A percentile compares a stretch with the other conserved stretches of the same genome.
Evolutionary conservation across 306 rosid species (phyloP).

Genomic region (Lablab purpureus): DNA sequence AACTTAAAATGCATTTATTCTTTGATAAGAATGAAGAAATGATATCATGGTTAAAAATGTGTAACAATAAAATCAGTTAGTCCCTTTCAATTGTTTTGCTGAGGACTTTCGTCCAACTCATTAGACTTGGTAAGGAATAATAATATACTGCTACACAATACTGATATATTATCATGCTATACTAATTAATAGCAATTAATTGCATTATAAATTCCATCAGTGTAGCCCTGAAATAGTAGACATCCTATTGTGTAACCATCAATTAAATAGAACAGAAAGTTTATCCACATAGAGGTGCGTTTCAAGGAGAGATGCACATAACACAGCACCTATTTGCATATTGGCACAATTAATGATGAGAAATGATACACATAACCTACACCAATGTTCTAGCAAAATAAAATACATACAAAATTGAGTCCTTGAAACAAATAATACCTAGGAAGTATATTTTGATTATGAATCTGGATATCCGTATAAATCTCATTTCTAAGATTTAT

Average conservation of each 20-base stretch:
- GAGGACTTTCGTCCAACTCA: background rate
- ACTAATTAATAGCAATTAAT: background rate
- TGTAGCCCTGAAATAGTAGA: background rate
- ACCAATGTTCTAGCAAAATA: constrained; percentile 18
- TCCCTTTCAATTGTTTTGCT: background rate
- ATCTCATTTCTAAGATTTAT: constrained; percentile 79
- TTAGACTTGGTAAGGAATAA: background rate
- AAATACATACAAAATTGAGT: constrained; percentile 1
- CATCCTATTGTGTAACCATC: background rate
- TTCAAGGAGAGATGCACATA: background rate
- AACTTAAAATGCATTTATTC: background rate
- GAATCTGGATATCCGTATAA: constrained; percentile 84
- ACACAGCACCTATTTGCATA: background rate
- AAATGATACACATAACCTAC: background rate
- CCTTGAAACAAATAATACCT: constrained; percentile 63
- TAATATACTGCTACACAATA: no score
- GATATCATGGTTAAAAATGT: background rate
- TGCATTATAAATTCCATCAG: background rate
- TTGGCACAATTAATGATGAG: constrained; percentile 2
- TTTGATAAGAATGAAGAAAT: no score
- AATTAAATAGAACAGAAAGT: background rate
- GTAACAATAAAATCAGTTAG: background rate
- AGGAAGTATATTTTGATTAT: constrained; percentile 91
- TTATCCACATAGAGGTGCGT: background rate
- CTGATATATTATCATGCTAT: no score